phyloP scores from a whole-genome alignment of 345 rosid genomes.

The Syzygium grande region DNA sequence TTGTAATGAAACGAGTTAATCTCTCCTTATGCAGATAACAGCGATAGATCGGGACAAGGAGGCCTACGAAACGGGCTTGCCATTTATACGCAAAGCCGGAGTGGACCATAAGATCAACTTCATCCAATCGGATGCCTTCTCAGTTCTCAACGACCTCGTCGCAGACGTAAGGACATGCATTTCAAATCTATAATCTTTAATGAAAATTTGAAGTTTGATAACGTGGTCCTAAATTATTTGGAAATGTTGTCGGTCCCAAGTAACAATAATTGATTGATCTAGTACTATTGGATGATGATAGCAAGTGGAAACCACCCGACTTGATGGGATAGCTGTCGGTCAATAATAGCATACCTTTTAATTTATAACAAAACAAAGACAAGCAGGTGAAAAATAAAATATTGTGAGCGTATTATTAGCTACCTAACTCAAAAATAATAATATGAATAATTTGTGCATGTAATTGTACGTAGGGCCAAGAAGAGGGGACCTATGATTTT shows the following conservation, averaged over 20 bases:
- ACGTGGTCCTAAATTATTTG: neutral
- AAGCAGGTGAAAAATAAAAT: no score
- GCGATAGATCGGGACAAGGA: constrained; percentile 31
- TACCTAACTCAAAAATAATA: no score
- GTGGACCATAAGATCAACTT: constrained; percentile 44
- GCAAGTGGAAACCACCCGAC: no score
- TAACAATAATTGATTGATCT: neutral
- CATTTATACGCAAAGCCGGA: constrained; percentile 35
- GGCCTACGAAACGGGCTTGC: constrained; percentile 31
- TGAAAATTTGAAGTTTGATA: no score
- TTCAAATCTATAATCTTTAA: no score
- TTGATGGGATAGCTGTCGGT: no score
- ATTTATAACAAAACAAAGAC: no score
- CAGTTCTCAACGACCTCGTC: neutral
- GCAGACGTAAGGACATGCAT: neutral
- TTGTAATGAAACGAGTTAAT: neutral
- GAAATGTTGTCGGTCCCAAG: neutral
- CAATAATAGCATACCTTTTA: no score
- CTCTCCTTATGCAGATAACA: constrained; percentile 10
- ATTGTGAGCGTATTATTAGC: no score
- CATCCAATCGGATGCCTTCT: constrained; percentile 23
- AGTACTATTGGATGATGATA: no score
- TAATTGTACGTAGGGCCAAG: neutral
- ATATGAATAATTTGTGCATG: no score
- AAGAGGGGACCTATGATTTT: constrained; percentile 9